Evolutionary conservation across 2,329 filamentous ascomycete genomes (phyloP), one percentile per base, ranked within the genome.

Genomic region (Elsinoe fawcettii): DNA sequence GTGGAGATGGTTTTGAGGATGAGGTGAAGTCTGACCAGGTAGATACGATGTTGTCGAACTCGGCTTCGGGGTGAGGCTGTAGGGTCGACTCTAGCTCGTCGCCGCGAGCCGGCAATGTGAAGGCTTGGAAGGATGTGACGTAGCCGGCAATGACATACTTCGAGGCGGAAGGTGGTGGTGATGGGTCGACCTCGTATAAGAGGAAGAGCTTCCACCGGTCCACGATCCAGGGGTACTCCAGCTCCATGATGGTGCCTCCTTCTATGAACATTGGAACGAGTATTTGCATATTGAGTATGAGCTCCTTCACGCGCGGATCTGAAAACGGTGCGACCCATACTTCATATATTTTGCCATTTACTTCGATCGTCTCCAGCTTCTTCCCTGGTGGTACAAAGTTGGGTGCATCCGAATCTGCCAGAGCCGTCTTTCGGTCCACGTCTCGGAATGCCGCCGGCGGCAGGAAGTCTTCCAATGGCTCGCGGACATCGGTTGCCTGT

Each of bases 151-250:
- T 88, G 2, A 83, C 81, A 69, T 96, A 96, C n/a, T 80, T 75
- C 5, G 63, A 56, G 2, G 64, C 55, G 47, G 69, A 64, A 14
- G 54, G 27, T 11, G 54, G 27, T 6, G 54, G 37, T 11, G 39
- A 30, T 23, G 66, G 56, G 25, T 66, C 63, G 25, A 65, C 56
- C 36, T 63, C 58, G 46, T 71, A 73, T 57, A 96, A 76, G 63
- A 96, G 84, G 73, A 90, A 97, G n/a, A 97, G 74, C 0, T 88
- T 90, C 93, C 93, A 99, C 65, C 92, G 82, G 60, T 90, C 82
- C 18, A 86, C 72, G 0, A 83, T 85, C 78, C 83, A 86, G 60
- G 91, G 86, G 0, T 86, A 80, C 37, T 90, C 83, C 2, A 86
- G 75, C 14, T 81, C 81, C 46, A 96, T 84, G 36, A 83, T 83